phyloP scores from a whole-genome alignment of 257 asterid species.

The Lantana camara region DNA sequence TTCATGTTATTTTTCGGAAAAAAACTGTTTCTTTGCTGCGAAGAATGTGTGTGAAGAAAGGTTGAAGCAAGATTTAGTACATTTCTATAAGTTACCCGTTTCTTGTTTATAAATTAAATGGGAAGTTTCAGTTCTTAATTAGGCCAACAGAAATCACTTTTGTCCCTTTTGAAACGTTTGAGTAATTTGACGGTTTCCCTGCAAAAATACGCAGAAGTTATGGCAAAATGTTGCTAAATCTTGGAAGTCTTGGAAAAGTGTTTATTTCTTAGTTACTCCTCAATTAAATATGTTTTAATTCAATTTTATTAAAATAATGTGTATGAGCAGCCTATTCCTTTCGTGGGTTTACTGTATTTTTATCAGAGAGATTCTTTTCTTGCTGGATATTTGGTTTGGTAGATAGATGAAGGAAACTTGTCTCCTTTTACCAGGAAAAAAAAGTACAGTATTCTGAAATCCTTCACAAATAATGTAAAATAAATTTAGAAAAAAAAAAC shows the following conservation, averaged over 20 bases:
- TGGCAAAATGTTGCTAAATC: slow-evolving; percentile 27
- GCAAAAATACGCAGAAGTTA: slow-evolving; percentile 30
- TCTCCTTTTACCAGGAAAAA: slow-evolving; percentile 21
- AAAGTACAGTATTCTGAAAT: too few relatives aligned
- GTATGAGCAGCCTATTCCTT: slow-evolving; percentile 38
- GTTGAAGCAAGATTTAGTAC: slow-evolving; percentile 18
- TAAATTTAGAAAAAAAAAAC: slow-evolving; percentile 10
- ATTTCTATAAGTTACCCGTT: slow-evolving; percentile 21
- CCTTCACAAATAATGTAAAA: neutral
- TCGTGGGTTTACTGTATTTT: slow-evolving; percentile 35
- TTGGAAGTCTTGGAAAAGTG: slow-evolving; percentile 24
- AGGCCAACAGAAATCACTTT: slow-evolving; percentile 25
- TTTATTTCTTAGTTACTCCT: slow-evolving; percentile 23
- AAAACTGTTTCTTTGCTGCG: slow-evolving; percentile 22
- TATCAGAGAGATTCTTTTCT: slow-evolving; percentile 40
- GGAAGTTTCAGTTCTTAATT: slow-evolving; percentile 29
- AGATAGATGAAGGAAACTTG: slow-evolving; percentile 39
- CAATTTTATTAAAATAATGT: neutral
- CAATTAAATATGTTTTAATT: neutral
- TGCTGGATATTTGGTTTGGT: slow-evolving; percentile 38
- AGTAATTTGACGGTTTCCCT: slow-evolving; percentile 36
- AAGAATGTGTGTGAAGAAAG: slow-evolving; percentile 32
- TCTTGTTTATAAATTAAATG: slow-evolving; percentile 12
- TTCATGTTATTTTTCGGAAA: neutral
- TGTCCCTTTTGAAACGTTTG: slow-evolving; percentile 19